A percentile compares a stretch with the other conserved stretches of the same genome.
Conservation (phyloP, 306 rosid species). For the Quercus berberidifolia region DNA sequence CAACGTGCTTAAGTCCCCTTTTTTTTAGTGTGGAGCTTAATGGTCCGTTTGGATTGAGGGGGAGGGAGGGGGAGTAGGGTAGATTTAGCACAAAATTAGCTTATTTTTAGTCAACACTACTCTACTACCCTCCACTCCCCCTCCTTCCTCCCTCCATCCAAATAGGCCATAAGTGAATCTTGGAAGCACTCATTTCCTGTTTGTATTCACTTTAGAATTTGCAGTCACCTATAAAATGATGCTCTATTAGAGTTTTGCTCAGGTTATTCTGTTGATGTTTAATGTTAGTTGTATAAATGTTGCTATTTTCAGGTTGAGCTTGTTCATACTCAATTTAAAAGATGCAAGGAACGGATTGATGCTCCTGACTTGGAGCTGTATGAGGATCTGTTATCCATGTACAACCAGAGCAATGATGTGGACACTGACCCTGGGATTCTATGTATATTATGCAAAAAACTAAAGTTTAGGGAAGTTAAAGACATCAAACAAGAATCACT, state of each 20-base stretch:
- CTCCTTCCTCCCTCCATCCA: no score
- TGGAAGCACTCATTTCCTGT: background rate
- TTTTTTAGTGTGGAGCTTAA: no score
- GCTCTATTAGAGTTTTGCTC: background rate
- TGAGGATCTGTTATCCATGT: slow-evolving; percentile 46
- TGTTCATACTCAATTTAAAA: slow-evolving; percentile 72
- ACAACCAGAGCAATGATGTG: slow-evolving; percentile 38
- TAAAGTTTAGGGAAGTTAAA: slow-evolving; percentile 50
- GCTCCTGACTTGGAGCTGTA: slow-evolving; percentile 53
- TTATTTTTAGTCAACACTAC: no score
- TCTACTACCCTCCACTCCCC: no score
- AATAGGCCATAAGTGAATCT: background rate
- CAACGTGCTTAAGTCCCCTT: no score
- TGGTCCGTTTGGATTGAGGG: no score
- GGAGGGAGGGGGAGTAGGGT: no score
- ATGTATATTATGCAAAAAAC: slow-evolving; percentile 49
- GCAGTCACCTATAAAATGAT: background rate
- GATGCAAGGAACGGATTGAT: slow-evolving; percentile 63
- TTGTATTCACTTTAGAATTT: background rate
- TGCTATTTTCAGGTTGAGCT: slow-evolving; percentile 60
- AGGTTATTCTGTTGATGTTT: background rate
- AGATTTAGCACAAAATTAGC: no score
- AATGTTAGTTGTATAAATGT: background rate
- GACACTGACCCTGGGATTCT: slow-evolving; percentile 39
- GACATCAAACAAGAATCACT: slow-evolving; percentile 67